Evolutionary conservation across 257 asterid species (phyloP), one percentile per base, ranked within the genome.

Genomic region (Paraleonurus japonicus): DNA sequence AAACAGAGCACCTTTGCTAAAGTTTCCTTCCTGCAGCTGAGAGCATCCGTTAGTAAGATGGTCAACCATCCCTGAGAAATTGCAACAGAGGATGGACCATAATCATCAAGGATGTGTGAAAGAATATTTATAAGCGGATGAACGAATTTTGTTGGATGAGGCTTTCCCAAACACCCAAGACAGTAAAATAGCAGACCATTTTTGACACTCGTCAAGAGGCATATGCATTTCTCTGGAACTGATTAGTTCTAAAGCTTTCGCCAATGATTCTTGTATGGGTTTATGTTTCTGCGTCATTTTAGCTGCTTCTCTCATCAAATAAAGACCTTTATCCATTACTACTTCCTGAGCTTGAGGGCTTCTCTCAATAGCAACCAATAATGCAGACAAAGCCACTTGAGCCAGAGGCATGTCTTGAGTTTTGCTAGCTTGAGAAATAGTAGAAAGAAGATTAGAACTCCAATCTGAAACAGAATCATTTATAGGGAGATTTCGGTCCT

Each of bases 41-140:
- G 83, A 74, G 87, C 71, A 76, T 95, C 96, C 16, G 84, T 80
- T 47, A 95, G 81, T 80, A 92, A 80, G 68, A 95, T 66, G 72
- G 94, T 86, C 77, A 95, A 81, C 99, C 99, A 95, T 80, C 93
- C 99, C 82, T 95, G 99, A 81, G 99, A 92, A 71, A 92, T 92
- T 24, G 95, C 90, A 55, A 95, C 43, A 37, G 97, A 83, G 32
- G 97, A 92, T 66, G 98, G 98, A 65, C 99, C 99, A 79, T 88
- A 95, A 81, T 92, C 99, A 80, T 95, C 97, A 76, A 95, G 97
- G 81, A 95, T 81, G 78, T 72, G 89, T 12, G 97, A 86, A 75
- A 95, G 95, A 76, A 95, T 92, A 76, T 79, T 85, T 80, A 87
- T 87, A 60, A n/a, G 99, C 96, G 11, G 98, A 95, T 80, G 89